Evolutionary conservation across 371 early-diverging fungal species (phyloP).

Genomic region (Coemansia sp.): DNA sequence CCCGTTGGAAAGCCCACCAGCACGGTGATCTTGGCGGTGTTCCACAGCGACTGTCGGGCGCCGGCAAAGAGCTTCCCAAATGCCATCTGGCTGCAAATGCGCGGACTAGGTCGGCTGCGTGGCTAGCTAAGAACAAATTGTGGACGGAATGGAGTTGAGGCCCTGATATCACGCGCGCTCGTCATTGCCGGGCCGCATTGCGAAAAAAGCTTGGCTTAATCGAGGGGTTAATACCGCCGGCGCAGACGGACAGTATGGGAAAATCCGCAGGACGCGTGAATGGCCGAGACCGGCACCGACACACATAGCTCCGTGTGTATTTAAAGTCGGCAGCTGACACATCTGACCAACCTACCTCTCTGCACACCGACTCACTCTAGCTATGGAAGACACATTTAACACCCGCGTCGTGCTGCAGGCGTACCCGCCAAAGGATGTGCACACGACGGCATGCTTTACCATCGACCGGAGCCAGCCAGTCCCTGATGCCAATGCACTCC

Average conservation of each 20-base stretch:
- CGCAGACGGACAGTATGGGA: not conserved
- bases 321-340: too few species aligned
- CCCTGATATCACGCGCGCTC: too few species aligned
- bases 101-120: not conserved
- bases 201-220: too few species aligned
- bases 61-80: too few species aligned
- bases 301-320: too few species aligned
- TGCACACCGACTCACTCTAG: not conserved
- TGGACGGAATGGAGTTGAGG: not conserved
- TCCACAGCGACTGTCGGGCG: not conserved
- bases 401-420: slow-evolving; percentile 23
- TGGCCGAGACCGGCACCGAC: too few species aligned
- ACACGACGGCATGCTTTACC: slow-evolving; percentile 15
- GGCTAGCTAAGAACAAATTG: not conserved
- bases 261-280: not conserved
- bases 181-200: too few species aligned
- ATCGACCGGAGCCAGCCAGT: slow-evolving; percentile 24
- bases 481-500: slow-evolving; percentile 7
- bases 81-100: too few species aligned
- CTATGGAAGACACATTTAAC: slow-evolving; percentile 8
- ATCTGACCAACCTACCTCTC: not conserved
- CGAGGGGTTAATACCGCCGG: too few species aligned
- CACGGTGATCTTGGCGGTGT: not conserved
- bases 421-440: slow-evolving; percentile 17
- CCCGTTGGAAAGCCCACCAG: slow-evolving; percentile 33